These are phyloP conservation scores for Telfairia occidentalis DNA, from an alignment of 331 rosid species.

Conservation along the genomic window DNA sequence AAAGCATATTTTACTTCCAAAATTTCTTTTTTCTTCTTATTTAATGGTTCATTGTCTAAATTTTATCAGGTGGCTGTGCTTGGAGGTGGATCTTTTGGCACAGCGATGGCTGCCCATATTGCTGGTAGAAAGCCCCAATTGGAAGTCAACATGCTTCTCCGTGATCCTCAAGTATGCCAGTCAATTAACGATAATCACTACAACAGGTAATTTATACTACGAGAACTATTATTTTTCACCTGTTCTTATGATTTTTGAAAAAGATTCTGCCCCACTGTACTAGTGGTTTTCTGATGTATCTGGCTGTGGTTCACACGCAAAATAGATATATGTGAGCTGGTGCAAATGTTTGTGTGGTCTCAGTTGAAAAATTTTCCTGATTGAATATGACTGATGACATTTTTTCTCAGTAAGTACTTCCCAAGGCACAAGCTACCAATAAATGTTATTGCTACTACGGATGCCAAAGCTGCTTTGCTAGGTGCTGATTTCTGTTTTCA, in stretches of 20 bases:
- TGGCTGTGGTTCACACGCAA: neutral
- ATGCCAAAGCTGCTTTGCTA: constrained; percentile 65
- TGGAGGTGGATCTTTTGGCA: constrained; percentile 99
- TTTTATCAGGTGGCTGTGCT: constrained; percentile 67
- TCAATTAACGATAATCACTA: constrained; percentile 52
- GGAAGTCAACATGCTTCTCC: constrained; percentile 72
- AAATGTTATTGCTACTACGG: constrained; percentile 68
- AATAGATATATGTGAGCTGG: neutral
- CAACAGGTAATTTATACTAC: constrained; percentile 40
- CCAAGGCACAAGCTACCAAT: constrained; percentile 61
- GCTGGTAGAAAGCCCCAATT: constrained; percentile 62
- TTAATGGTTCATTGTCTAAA: neutral
- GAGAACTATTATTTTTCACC: neutral
- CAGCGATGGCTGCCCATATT: constrained; percentile 96
- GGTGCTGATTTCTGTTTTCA: constrained; percentile 76
- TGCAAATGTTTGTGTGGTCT: neutral
- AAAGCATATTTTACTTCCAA: neutral
- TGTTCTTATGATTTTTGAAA: neutral
- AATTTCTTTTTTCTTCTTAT: neutral
- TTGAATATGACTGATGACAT: neutral
- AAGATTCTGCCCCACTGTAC: neutral
- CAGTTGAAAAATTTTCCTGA: constrained; percentile 6
- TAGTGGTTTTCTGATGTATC: neutral
- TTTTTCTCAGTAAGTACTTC: constrained; percentile 57
- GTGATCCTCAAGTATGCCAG: constrained; percentile 73